Evolutionary conservation across 345 rosid species (phyloP).

Genomic region (Arabidopsis thaliana): TAIR10.1 NC_003074.8:17959001-17959500

Average conservation of each 20-base stretch:
- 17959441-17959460: too few species aligned
- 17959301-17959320: background rate
- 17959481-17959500: too few species aligned
- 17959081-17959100: background rate
- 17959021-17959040: constrained; percentile 28
- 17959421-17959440: too few species aligned
- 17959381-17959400: too few species aligned
- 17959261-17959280: background rate
- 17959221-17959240: constrained; percentile 32
- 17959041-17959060: constrained; percentile 48
- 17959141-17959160: background rate
- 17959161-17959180: background rate
- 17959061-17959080: constrained; percentile 9
- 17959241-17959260: constrained; percentile 2
- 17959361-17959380: background rate
- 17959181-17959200: constrained; percentile 27
- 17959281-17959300: background rate
- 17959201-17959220: constrained; percentile 6
- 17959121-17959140: background rate
- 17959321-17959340: background rate
- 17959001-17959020: constrained; percentile 11
- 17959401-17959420: too few species aligned
- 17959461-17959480: too few species aligned
- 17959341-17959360: background rate
- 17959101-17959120: background rate